Percentiles rank a stretch among this genome's conserved stretches.
These are phyloP conservation scores for Fusarium poae DNA, from an alignment of 2,329 filamentous ascomycete species.

Conservation along the genomic window DNA sequence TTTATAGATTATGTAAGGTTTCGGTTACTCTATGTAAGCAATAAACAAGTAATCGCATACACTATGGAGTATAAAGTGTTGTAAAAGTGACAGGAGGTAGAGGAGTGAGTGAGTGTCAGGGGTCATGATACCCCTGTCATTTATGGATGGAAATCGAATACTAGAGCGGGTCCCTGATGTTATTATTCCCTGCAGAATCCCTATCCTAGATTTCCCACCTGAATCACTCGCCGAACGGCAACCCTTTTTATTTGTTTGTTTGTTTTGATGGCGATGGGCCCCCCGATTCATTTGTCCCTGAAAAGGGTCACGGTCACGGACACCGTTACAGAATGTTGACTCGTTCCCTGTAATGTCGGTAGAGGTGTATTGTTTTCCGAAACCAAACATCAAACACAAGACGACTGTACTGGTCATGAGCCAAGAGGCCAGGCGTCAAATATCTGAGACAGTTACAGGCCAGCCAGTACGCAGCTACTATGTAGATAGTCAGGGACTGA, in stretches of 20 bases:
- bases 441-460: constrained; percentile 28
- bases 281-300: constrained; percentile 7
- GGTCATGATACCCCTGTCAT: constrained; percentile 23
- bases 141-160: constrained; percentile 36
- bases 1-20: too few species aligned
- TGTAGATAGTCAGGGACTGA: background rate
- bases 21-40: too few species aligned
- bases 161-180: constrained; percentile 24
- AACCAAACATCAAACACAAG: constrained; percentile 27
- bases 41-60: too few species aligned
- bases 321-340: constrained; percentile 21
- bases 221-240: constrained; percentile 35
- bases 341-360: constrained; percentile 15
- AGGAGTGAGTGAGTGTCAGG: constrained; percentile 9
- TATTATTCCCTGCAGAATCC: constrained; percentile 14
- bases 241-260: constrained; percentile 16
- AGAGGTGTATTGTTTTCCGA: constrained; percentile 11
- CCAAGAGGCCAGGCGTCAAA: constrained; percentile 26
- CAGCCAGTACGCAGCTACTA: constrained; percentile 1
- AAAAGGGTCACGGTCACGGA: constrained; percentile 13
- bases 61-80: too few species aligned
- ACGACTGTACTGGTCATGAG: constrained; percentile 16
- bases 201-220: constrained; percentile 38
- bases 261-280: constrained; percentile 20
- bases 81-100: constrained; percentile 8